phyloP scores from a whole-genome alignment of 441 rosid species.

The Jatropha multifida region DNA sequence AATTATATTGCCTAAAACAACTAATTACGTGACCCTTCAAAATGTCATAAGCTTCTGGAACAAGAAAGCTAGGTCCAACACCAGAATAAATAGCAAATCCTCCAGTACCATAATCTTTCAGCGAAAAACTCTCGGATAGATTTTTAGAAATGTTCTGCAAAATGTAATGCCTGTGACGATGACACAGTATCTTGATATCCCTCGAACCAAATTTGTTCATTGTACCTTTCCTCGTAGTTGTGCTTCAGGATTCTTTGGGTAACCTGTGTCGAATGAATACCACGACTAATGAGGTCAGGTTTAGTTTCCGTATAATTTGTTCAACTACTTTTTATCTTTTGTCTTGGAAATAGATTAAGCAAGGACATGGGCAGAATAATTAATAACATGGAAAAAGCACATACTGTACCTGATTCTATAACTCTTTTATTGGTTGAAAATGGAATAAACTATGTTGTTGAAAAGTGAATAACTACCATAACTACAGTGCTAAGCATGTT shows the following conservation, averaged over 20 bases:
- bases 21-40: not conserved
- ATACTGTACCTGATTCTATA: not conserved
- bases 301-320: not conserved
- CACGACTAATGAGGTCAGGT: conserved; percentile 81
- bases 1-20: not conserved
- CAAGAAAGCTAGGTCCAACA: not conserved
- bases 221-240: not conserved
- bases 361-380: not conserved
- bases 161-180: not conserved
- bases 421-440: not conserved
- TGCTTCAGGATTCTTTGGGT: conserved; percentile 48
- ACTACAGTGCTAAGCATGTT: too few relatives aligned
- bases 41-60: not conserved
- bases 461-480: too few relatives aligned
- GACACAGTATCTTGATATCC: not conserved
- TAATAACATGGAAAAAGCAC: not conserved
- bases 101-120: not conserved
- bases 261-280: conserved; percentile 73
- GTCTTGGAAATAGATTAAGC: too few relatives aligned
- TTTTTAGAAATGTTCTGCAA: not conserved
- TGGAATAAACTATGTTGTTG: not conserved
- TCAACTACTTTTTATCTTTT: too few relatives aligned
- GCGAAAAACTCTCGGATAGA: not conserved
- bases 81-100: not conserved
- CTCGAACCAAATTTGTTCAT: not conserved